These are phyloP conservation scores for Friedmanniomyces simplex DNA, from an alignment of 495 filamentous ascomycete genomes.

Conservation along the genomic window DNA sequence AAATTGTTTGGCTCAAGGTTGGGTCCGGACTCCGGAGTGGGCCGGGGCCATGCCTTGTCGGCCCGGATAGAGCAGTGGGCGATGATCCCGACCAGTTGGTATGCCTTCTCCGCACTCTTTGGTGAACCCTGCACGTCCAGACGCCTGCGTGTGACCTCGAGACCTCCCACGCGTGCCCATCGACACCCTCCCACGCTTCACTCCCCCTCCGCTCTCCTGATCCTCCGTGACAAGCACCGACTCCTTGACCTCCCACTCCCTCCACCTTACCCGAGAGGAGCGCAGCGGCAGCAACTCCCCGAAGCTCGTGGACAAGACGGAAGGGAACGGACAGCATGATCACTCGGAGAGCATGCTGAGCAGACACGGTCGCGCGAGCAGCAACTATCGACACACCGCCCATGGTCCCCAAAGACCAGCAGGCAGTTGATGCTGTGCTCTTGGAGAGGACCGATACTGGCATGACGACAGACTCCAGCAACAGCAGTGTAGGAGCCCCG, in stretches of 20 bases:
- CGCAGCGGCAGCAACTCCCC: too few relatives aligned
- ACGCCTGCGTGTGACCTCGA: too few relatives aligned
- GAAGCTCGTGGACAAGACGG: neutral
- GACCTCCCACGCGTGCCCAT: neutral
- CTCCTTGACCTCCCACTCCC: too few relatives aligned
- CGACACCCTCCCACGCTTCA: neutral
- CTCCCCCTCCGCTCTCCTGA: neutral
- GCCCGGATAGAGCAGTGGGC: neutral
- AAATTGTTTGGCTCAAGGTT: neutral
- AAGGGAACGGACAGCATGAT: neutral
- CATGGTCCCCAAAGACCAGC: neutral
- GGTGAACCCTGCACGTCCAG: too few relatives aligned
- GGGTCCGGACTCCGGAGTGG: neutral
- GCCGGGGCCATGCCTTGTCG: neutral
- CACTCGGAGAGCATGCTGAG: conserved; percentile 4
- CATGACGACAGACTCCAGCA: conserved; percentile 3
- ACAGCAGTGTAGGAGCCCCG: conserved; percentile 1
- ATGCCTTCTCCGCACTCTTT: too few relatives aligned
- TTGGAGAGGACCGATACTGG: neutral
- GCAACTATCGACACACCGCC: neutral
- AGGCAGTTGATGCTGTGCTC: neutral
- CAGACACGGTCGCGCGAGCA: neutral
- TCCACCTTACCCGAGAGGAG: too few relatives aligned
- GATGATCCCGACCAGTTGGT: too few relatives aligned
- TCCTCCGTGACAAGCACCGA: too few relatives aligned